Evolutionary conservation across 2,329 filamentous ascomycete genomes (phyloP), one percentile per base, ranked within the genome.

Genomic region (Sporothrix inflata): DNA sequence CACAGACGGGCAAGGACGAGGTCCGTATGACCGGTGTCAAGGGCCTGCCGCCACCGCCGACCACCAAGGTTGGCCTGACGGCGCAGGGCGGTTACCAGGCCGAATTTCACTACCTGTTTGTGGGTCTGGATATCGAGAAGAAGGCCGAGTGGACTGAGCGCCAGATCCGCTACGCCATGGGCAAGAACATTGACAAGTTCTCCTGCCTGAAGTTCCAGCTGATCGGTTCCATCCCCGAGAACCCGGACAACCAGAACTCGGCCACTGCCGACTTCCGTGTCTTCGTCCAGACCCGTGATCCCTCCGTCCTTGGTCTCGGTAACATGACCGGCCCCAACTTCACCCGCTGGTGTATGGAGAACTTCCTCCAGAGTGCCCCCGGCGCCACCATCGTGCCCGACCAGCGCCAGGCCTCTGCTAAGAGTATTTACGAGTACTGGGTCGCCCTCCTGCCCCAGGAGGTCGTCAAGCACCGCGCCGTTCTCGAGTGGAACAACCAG

Each of bases 1-100:
- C 86, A 73, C 84, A 87, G 75, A 63, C 77, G 38, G 79, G 75
- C 74, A 76, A 76, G 74, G 77, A 78, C 71, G 76, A 77, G 19
- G 80, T 81, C 12, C 76, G 75, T 34, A 75, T 82, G 16, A 76
- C 76, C 1, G 80, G 80, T 4, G 77, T 82, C 73, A 80, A 79
- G 73, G 80, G 79, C 12, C 72, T 76, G 30, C 78, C 78, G 6
- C 77, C 79, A 19, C 79, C 79, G 4, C 74, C 77, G 2, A 81
- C 79, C 3, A 81, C 79, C 5, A 80, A 79, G 70, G 72, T 73
- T 51, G 72, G 72, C 51, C 40, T 77, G 30, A 76, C 75, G 3
- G 74, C 74, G 11, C 70, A 72, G 21, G 76, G 75, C 38, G 76
- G 76, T 49, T 77, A 71, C 61, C 75, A 77, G 49, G 76, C 76